phyloP scores from a whole-genome alignment of 2,329 filamentous ascomycete species.

The Apiospora aurea region DNA sequence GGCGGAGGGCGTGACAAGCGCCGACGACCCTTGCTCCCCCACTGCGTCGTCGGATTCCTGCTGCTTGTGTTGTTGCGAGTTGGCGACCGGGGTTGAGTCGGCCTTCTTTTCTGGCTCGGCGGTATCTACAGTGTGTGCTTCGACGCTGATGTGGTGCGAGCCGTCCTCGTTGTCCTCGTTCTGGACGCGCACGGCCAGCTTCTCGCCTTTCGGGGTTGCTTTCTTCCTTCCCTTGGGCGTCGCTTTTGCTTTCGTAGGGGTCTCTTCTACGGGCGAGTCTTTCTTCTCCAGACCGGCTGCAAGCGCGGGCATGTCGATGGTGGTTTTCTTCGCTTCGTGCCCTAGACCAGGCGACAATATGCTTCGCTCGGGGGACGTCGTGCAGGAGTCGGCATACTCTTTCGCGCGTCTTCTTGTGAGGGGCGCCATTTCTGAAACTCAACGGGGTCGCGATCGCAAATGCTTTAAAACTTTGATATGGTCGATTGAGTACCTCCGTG shows the following conservation, averaged over 20 bases:
- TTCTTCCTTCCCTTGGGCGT: slow-evolving; percentile 23
- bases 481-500: slow-evolving; percentile 21
- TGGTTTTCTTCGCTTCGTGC: slow-evolving; percentile 3
- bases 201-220: slow-evolving; percentile 33
- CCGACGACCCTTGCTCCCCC: slow-evolving; percentile 26
- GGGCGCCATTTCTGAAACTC: slow-evolving; percentile 34
- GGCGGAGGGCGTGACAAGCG: slow-evolving; percentile 33
- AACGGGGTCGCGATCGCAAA: neutral
- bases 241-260: neutral
- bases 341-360: neutral
- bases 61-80: slow-evolving; percentile 33
- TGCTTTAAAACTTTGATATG: neutral
- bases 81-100: slow-evolving; percentile 31
- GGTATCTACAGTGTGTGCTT: slow-evolving; percentile 33
- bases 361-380: slow-evolving; percentile 20
- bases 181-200: slow-evolving; percentile 36
- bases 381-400: slow-evolving; percentile 19
- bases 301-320: neutral
- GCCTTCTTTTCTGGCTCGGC: slow-evolving; percentile 30
- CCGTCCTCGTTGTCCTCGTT: slow-evolving; percentile 24
- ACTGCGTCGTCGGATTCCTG: neutral
- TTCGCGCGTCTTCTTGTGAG: slow-evolving; percentile 37
- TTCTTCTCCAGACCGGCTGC: neutral
- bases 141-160: slow-evolving; percentile 31
- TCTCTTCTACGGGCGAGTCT: neutral